A percentile compares a stretch with the other conserved stretches of the same genome.
phyloP scores from a whole-genome alignment of 2,329 filamentous ascomycete genomes.

The Ceratocystis smalleyi region DNA sequence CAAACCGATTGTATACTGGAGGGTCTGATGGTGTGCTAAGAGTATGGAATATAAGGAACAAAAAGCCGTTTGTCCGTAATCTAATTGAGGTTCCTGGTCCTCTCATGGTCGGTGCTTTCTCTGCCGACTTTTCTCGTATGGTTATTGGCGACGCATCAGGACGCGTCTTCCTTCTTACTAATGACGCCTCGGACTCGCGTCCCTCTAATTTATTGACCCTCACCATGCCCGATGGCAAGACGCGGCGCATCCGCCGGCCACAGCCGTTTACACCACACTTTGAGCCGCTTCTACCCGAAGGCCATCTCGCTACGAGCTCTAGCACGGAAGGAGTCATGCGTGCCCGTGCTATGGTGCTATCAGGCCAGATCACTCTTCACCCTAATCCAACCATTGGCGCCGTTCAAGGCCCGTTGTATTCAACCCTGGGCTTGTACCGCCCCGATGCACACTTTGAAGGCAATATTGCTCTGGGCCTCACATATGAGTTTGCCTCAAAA shows the following conservation, averaged over 20 bases:
- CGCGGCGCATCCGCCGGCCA: slow-evolving; percentile 30
- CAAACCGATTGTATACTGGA: slow-evolving; percentile 46
- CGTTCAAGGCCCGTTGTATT: slow-evolving; percentile 40
- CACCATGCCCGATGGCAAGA: slow-evolving; percentile 22
- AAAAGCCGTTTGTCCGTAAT: slow-evolving; percentile 30
- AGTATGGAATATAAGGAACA: slow-evolving; percentile 42
- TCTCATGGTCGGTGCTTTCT: slow-evolving; percentile 44
- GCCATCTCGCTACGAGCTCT: not conserved
- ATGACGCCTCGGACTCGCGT: slow-evolving; percentile 31
- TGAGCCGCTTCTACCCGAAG: slow-evolving; percentile 30
- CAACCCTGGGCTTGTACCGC: slow-evolving; percentile 31
- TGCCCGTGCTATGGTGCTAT: slow-evolving; percentile 26
- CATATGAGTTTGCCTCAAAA: not conserved
- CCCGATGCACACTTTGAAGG: slow-evolving; percentile 33
- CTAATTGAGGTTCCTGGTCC: slow-evolving; percentile 40
- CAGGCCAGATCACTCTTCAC: slow-evolving; percentile 28
- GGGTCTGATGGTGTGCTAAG: slow-evolving; percentile 48
- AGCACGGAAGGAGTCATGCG: slow-evolving; percentile 19
- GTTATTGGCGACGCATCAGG: slow-evolving; percentile 47
- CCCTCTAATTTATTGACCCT: slow-evolving; percentile 26
- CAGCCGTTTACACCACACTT: slow-evolving; percentile 35
- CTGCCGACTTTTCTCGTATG: slow-evolving; percentile 38
- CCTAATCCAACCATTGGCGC: slow-evolving; percentile 36
- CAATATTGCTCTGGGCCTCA: slow-evolving; percentile 23
- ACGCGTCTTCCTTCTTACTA: slow-evolving; percentile 39